phyloP scores from a whole-genome alignment of 768 basidiomycete species.

The Albatrellus ellisii region DNA sequence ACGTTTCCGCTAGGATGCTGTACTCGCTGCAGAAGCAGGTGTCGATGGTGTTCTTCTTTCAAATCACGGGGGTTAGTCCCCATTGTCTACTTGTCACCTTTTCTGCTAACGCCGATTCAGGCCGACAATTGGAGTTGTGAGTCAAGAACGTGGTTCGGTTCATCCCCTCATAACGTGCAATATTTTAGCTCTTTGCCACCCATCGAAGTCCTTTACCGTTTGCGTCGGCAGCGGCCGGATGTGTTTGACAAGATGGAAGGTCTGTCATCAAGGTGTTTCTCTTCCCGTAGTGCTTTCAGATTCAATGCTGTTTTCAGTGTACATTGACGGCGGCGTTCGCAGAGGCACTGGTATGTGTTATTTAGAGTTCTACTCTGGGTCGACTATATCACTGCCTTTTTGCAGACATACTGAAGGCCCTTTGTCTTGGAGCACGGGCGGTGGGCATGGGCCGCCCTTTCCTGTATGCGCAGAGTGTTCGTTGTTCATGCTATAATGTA shows the following conservation, averaged over 20 bases:
- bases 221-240: constrained; percentile 63
- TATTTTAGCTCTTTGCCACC: constrained; percentile 55
- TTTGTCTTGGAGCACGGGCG: constrained; percentile 79
- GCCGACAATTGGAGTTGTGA: constrained; percentile 75
- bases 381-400: background rate
- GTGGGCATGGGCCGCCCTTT: constrained; percentile 82
- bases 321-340: constrained; percentile 74
- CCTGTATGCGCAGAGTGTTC: constrained; percentile 75
- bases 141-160: constrained; percentile 13
- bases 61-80: constrained; percentile 50
- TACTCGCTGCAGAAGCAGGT: constrained; percentile 69
- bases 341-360: constrained; percentile 56
- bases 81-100: background rate
- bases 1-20: constrained; percentile 46
- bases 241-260: constrained; percentile 64
- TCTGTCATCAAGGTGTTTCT: constrained; percentile 12
- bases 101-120: constrained; percentile 21
- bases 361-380: background rate
- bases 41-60: constrained; percentile 73
- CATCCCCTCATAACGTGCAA: background rate
- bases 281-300: constrained; percentile 1
- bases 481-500: constrained; percentile 14
- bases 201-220: constrained; percentile 61
- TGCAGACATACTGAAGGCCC: constrained; percentile 73
- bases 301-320: constrained; percentile 33